Evolutionary conservation across 306 rosid species (phyloP).

Genomic region (Medicago ruthenica): DNA sequence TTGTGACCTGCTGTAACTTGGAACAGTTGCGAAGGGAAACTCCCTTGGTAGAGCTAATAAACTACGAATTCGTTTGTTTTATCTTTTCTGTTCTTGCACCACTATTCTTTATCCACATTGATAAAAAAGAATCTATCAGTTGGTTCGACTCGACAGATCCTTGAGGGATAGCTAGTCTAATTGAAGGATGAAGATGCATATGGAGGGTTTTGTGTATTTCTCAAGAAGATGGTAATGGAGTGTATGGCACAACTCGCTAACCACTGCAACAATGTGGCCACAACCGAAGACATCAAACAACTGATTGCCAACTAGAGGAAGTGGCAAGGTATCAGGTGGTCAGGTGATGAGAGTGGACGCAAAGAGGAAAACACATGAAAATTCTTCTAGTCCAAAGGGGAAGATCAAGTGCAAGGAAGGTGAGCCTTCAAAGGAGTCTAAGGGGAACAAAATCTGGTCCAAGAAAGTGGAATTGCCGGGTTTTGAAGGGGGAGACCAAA

Average conservation of each 20-base stretch:
- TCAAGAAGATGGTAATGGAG: background rate
- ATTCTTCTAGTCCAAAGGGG: background rate
- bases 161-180: background rate
- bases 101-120: background rate
- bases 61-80: background rate
- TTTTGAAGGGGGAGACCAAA: background rate
- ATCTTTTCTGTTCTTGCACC: background rate
- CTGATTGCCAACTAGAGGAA: background rate
- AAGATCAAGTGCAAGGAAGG: background rate
- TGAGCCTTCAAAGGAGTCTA: background rate
- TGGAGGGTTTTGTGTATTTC: background rate
- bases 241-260: background rate
- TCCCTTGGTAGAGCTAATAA: slow-evolving; percentile 9
- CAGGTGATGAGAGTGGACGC: background rate
- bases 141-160: background rate
- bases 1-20: background rate
- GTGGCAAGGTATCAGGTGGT: slow-evolving; percentile 11
- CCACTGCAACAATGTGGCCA: background rate
- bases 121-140: background rate
- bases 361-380: background rate
- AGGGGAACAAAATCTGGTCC: background rate
- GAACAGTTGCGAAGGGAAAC: background rate
- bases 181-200: background rate
- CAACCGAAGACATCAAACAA: slow-evolving; percentile 1
- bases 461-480: background rate